Evolutionary conservation across 352 stramenopile genomes (phyloP).

Genomic region (Pythium sp.): DNA sequence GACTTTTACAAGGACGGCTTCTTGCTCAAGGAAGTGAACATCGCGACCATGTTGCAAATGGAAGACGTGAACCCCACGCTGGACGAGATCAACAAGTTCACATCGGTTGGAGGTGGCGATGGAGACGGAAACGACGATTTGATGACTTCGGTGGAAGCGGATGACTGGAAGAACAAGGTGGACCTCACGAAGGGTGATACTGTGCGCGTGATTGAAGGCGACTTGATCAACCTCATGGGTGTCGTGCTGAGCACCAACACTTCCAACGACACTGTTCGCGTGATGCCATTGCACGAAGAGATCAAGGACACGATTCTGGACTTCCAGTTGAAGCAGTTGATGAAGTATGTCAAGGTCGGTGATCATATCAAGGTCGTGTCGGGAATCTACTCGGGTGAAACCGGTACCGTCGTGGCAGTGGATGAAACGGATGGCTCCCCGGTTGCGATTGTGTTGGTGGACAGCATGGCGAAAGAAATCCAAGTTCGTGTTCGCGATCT

Average conservation of each 20-base stretch:
- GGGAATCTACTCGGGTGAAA: slow-evolving; percentile 87
- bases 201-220: slow-evolving; percentile 84
- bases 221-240: slow-evolving; percentile 89
- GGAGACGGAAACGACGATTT: slow-evolving; percentile 70
- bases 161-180: slow-evolving; percentile 89
- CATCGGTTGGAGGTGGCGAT: slow-evolving; percentile 53
- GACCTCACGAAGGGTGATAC: slow-evolving; percentile 89
- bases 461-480: slow-evolving; percentile 90
- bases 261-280: slow-evolving; percentile 82
- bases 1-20: slow-evolving; percentile 89
- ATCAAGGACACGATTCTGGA: slow-evolving; percentile 90
- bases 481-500: slow-evolving; percentile 89
- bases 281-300: slow-evolving; percentile 89
- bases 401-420: slow-evolving; percentile 86
- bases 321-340: slow-evolving; percentile 87
- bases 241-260: slow-evolving; percentile 88
- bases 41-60: slow-evolving; percentile 79
- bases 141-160: slow-evolving; percentile 65
- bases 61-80: slow-evolving; percentile 85
- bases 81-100: slow-evolving; percentile 90
- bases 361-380: slow-evolving; percentile 92
- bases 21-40: slow-evolving; percentile 86
- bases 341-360: slow-evolving; percentile 91
- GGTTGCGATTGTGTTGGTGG: slow-evolving; percentile 86
- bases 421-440: slow-evolving; percentile 80